These are phyloP conservation scores for apple (Malus domestica) DNA, from an alignment of 306 rosid genomes.

Conservation along the genomic window DNA sequence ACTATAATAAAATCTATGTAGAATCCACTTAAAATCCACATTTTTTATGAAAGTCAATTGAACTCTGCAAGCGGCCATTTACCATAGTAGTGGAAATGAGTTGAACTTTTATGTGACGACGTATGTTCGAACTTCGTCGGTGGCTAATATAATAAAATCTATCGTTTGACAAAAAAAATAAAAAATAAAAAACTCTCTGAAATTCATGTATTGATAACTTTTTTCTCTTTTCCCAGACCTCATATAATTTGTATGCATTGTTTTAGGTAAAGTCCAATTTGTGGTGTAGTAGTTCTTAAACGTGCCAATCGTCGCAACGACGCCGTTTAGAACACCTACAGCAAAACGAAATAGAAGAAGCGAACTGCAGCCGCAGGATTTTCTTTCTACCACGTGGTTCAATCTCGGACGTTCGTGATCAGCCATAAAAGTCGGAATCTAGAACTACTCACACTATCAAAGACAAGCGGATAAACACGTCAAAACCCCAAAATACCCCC, in stretches of 20 bases:
- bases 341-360: neutral
- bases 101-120: rapidly evolving
- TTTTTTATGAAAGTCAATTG: neutral
- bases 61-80: too few relatives aligned
- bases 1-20: too few relatives aligned
- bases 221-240: too few relatives aligned
- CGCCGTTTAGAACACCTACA: neutral
- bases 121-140: rapidly evolving
- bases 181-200: too few relatives aligned
- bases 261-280: too few relatives aligned
- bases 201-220: too few relatives aligned
- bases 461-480: neutral
- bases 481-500: conserved; percentile 16
- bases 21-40: too few relatives aligned
- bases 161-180: too few relatives aligned
- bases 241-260: too few relatives aligned
- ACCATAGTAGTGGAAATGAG: too few relatives aligned
- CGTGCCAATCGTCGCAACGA: neutral
- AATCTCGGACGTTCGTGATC: neutral
- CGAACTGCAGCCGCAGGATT: neutral
- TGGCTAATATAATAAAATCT: too few relatives aligned
- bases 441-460: neutral
- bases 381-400: neutral
- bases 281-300: too few relatives aligned
- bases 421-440: neutral